These are phyloP conservation scores for Verticillium nonalfalfae DNA, from an alignment of 2,329 filamentous ascomycete genomes.

Conservation along the genomic window DNA sequence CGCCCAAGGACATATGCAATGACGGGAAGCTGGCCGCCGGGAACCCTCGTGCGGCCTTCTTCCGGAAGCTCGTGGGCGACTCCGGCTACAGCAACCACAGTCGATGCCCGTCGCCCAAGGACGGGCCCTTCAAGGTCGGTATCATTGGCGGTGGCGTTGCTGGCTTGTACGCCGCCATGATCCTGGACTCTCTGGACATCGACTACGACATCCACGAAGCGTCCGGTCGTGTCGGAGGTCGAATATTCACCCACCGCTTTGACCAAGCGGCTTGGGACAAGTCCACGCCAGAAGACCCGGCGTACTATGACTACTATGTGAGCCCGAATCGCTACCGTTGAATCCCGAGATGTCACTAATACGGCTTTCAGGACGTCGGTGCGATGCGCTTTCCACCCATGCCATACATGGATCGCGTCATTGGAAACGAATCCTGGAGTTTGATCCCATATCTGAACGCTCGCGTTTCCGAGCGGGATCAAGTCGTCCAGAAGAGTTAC, in stretches of 20 bases:
- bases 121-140: slow-evolving; percentile 17
- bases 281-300: slow-evolving; percentile 10
- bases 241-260: slow-evolving; percentile 28
- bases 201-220: slow-evolving; percentile 31
- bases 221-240: slow-evolving; percentile 24
- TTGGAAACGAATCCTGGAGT: slow-evolving; percentile 13
- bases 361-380: slow-evolving; percentile 22
- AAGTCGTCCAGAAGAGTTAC: slow-evolving; percentile 13
- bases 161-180: slow-evolving; percentile 25
- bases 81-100: slow-evolving; percentile 11
- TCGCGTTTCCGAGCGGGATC: slow-evolving; percentile 5
- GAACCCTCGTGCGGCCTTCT: slow-evolving; percentile 13
- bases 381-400: slow-evolving; percentile 33
- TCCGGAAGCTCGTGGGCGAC: slow-evolving; percentile 7
- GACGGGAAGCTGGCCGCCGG: slow-evolving; percentile 10
- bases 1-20: slow-evolving; percentile 8
- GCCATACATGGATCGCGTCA: slow-evolving; percentile 18
- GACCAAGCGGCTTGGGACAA: slow-evolving; percentile 13
- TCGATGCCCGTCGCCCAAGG: slow-evolving; percentile 6
- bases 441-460: slow-evolving; percentile 15
- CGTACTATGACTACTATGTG: slow-evolving; percentile 24
- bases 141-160: slow-evolving; percentile 30
- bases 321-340: not conserved
- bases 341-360: not conserved
- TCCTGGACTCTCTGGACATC: slow-evolving; percentile 23